A percentile compares a stretch with the other conserved stretches of the same genome.
phyloP scores from a whole-genome alignment of 768 basidiomycete genomes.

The Rhodosporidiobolus odoratus region DNA sequence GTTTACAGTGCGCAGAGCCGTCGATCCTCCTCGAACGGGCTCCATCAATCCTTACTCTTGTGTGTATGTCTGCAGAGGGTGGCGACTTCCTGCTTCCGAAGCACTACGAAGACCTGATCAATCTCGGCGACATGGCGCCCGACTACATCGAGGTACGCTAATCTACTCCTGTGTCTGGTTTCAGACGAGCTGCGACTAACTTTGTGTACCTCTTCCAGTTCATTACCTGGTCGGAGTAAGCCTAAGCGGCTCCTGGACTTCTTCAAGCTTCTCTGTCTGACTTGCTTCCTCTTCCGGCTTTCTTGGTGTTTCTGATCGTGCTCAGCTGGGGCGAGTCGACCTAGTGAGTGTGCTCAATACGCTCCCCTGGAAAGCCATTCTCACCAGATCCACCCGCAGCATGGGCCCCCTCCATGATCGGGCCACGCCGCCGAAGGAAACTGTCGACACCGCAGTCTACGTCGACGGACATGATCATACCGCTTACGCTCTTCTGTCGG shows the following conservation, averaged over 20 bases:
- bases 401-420: conserved; percentile 1
- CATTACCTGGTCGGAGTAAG: neutral
- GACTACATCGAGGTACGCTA: conserved; percentile 21
- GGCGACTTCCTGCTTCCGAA: neutral
- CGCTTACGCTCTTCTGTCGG: conserved; percentile 6
- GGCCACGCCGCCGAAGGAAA: conserved; percentile 1
- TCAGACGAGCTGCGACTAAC: too few relatives aligned
- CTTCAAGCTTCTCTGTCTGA: neutral
- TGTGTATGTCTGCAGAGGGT: neutral
- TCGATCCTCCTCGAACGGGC: neutral
- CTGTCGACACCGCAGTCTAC: conserved; percentile 17
- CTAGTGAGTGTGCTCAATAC: too few relatives aligned
- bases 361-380: too few relatives aligned
- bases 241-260: too few relatives aligned
- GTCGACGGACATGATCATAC: conserved; percentile 18
- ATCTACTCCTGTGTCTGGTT: too few relatives aligned
- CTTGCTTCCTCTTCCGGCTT: neutral
- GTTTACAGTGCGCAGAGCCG: conserved; percentile 6
- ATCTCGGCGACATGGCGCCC: conserved; percentile 8
- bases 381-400: too few relatives aligned
- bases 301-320: neutral
- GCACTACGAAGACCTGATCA: conserved; percentile 10
- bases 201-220: too few relatives aligned
- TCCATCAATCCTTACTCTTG: neutral
- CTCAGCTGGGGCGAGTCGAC: conserved; percentile 22